A percentile compares a stretch with the other conserved stretches of the same genome.
Conservation (phyloP, 1,139 yeast species). For the Kodamaea plutei region DNA sequence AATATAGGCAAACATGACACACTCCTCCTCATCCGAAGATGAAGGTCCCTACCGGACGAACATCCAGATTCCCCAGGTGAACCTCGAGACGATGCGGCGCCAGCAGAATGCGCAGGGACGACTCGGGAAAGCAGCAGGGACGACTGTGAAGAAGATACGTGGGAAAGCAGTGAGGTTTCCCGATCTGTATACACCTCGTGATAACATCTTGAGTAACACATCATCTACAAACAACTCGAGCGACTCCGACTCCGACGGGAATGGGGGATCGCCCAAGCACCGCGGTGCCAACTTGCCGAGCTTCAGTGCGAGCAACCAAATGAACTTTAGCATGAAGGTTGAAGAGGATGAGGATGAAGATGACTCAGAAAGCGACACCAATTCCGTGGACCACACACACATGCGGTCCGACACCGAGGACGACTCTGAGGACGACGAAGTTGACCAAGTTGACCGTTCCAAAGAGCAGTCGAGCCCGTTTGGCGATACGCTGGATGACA, state of each 20-base stretch:
- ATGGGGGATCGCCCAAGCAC: neutral
- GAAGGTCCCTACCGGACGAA: slow-evolving; percentile 18
- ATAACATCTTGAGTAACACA: slow-evolving; percentile 22
- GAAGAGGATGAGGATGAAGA: slow-evolving; percentile 8
- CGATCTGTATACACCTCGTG: slow-evolving; percentile 24
- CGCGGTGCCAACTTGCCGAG: slow-evolving; percentile 1
- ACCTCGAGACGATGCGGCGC: slow-evolving; percentile 20
- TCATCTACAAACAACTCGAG: slow-evolving; percentile 24
- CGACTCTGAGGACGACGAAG: slow-evolving; percentile 7
- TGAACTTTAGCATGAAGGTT: slow-evolving; percentile 4
- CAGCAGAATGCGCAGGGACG: slow-evolving; percentile 23
- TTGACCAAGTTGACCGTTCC: slow-evolving; percentile 6
- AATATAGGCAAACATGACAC: neutral
- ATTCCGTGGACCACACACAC: slow-evolving; percentile 4
- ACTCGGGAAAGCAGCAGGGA: slow-evolving; percentile 3
- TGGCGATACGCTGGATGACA: neutral
- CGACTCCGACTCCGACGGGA: slow-evolving; percentile 13
- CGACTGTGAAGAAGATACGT: slow-evolving; percentile 12
- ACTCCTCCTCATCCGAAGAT: slow-evolving; percentile 25
- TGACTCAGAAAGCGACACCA: slow-evolving; percentile 7
- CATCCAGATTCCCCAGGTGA: slow-evolving; percentile 27
- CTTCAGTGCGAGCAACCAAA: neutral
- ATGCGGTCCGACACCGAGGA: slow-evolving; percentile 10
- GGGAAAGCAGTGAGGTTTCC: slow-evolving; percentile 29
- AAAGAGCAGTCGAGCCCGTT: slow-evolving; percentile 4